phyloP scores from a whole-genome alignment of 768 basidiomycete genomes.

The Psilocybe cyanescens region DNA sequence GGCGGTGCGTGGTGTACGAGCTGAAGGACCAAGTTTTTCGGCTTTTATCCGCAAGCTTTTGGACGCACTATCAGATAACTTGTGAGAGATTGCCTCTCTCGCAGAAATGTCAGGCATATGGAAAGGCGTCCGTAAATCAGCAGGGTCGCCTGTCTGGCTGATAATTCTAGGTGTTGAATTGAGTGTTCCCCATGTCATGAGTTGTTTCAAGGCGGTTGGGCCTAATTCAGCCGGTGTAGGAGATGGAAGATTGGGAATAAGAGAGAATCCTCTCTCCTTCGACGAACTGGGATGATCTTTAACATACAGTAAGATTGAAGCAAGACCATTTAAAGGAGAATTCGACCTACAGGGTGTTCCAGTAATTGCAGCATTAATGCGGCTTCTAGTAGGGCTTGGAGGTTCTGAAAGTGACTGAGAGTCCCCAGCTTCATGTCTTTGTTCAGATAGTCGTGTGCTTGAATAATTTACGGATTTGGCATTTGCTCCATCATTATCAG shows the following conservation, averaged over 20 bases:
- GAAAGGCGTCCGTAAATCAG: slow-evolving; percentile 70
- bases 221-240: slow-evolving; percentile 85
- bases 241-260: slow-evolving; percentile 86
- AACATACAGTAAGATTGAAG: slow-evolving; percentile 12
- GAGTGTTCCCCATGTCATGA: slow-evolving; percentile 98
- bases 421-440: slow-evolving; percentile 54
- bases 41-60: slow-evolving; percentile 83
- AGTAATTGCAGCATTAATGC: slow-evolving; percentile 89
- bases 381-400: slow-evolving; percentile 88
- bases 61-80: slow-evolving; percentile 80
- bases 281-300: slow-evolving; percentile 70
- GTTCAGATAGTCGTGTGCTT: slow-evolving; percentile 81
- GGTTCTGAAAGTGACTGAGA: slow-evolving; percentile 58
- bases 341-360: slow-evolving; percentile 82
- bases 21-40: slow-evolving; percentile 53
- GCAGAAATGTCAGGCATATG: slow-evolving; percentile 75
- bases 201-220: slow-evolving; percentile 81
- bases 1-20: slow-evolving; percentile 40
- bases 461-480: slow-evolving; percentile 73
- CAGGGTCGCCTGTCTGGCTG: slow-evolving; percentile 35
- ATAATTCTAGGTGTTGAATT: slow-evolving; percentile 91
- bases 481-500: slow-evolving; percentile 33
- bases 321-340: neutral
- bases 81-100: slow-evolving; percentile 82
- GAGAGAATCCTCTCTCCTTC: slow-evolving; percentile 59